Conservation (phyloP, 257 asterid species). For the Striga asiatica region DNA sequence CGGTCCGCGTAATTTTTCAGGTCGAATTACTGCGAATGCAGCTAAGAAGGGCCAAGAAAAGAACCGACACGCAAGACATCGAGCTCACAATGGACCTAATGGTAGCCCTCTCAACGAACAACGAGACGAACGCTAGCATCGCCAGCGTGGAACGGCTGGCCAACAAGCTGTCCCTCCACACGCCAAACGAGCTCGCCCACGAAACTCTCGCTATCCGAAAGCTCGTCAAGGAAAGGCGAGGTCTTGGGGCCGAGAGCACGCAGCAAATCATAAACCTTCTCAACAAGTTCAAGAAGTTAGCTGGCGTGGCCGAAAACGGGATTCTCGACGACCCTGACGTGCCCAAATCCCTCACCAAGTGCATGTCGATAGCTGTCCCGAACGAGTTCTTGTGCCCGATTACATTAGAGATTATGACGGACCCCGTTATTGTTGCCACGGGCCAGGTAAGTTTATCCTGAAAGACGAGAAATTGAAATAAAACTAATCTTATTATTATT, state of each 20-base stretch:
- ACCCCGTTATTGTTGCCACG: slow-evolving; percentile 81
- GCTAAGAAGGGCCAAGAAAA: slow-evolving; percentile 45
- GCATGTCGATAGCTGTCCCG: slow-evolving; percentile 35
- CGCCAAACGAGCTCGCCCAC: slow-evolving; percentile 42
- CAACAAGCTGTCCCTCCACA: slow-evolving; percentile 47
- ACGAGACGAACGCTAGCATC: slow-evolving; percentile 57
- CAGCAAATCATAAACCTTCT: slow-evolving; percentile 46
- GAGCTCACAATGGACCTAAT: slow-evolving; percentile 86
- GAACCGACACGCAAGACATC: slow-evolving; percentile 79
- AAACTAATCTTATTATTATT: too few species aligned
- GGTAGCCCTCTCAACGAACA: slow-evolving; percentile 49
- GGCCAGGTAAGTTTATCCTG: slow-evolving; percentile 60
- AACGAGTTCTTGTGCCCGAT: slow-evolving; percentile 88
- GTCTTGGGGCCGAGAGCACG: slow-evolving; percentile 31
- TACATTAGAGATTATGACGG: slow-evolving; percentile 74
- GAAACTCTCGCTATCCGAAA: slow-evolving; percentile 49
- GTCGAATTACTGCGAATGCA: slow-evolving; percentile 51
- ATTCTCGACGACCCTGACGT: slow-evolving; percentile 15
- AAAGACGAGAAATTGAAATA: too few species aligned
- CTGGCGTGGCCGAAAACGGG: slow-evolving; percentile 33
- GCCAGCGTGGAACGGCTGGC: slow-evolving; percentile 79
- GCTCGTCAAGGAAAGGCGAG: slow-evolving; percentile 37
- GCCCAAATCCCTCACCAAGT: slow-evolving; percentile 21
- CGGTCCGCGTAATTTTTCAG: slow-evolving; percentile 28
- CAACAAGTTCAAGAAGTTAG: slow-evolving; percentile 43